These are phyloP conservation scores for Ramalina intermedia DNA, from an alignment of 495 filamentous ascomycete genomes.

Conservation along the genomic window DNA sequence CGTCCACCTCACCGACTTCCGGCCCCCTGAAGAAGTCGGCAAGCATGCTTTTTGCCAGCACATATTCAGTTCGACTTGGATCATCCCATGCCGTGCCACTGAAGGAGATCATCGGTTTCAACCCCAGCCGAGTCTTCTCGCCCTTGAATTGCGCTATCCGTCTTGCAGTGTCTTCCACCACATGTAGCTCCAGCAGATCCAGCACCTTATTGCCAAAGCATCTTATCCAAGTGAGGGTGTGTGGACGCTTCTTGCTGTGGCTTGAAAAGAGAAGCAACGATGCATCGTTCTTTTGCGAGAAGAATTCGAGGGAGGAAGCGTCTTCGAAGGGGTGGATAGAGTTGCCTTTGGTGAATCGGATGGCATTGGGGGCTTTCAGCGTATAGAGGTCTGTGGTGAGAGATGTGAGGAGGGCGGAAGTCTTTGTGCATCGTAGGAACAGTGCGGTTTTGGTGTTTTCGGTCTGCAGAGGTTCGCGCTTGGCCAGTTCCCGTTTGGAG, in stretches of 20 bases:
- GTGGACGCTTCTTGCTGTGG: slow-evolving; percentile 84
- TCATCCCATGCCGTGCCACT: slow-evolving; percentile 74
- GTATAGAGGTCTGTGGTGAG: slow-evolving; percentile 69
- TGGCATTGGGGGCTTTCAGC: slow-evolving; percentile 60
- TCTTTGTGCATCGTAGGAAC: slow-evolving; percentile 70
- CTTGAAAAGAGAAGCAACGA: slow-evolving; percentile 64
- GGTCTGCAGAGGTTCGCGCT: slow-evolving; percentile 70
- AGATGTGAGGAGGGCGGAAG: slow-evolving; percentile 61
- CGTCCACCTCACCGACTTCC: slow-evolving; percentile 64
- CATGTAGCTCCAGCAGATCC: slow-evolving; percentile 81
- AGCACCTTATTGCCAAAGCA: slow-evolving; percentile 73
- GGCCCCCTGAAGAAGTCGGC: slow-evolving; percentile 81
- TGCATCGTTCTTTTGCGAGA: slow-evolving; percentile 89
- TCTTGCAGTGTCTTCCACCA: slow-evolving; percentile 53
- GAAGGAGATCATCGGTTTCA: slow-evolving; percentile 80
- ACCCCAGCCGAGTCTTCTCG: slow-evolving; percentile 62
- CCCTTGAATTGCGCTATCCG: slow-evolving; percentile 66
- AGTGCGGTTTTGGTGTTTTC: slow-evolving; percentile 82
- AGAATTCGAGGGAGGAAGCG: slow-evolving; percentile 71
- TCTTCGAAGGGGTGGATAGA: slow-evolving; percentile 88
- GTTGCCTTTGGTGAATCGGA: slow-evolving; percentile 94
- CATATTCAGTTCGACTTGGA: slow-evolving; percentile 55
- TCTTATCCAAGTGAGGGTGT: slow-evolving; percentile 70
- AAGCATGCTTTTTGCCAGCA: slow-evolving; percentile 72
- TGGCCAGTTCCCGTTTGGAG: slow-evolving; percentile 83